Base-by-base conservation (phyloP, 2,329 filamentous ascomycete species). In the Botryotinia calthae region DNA sequence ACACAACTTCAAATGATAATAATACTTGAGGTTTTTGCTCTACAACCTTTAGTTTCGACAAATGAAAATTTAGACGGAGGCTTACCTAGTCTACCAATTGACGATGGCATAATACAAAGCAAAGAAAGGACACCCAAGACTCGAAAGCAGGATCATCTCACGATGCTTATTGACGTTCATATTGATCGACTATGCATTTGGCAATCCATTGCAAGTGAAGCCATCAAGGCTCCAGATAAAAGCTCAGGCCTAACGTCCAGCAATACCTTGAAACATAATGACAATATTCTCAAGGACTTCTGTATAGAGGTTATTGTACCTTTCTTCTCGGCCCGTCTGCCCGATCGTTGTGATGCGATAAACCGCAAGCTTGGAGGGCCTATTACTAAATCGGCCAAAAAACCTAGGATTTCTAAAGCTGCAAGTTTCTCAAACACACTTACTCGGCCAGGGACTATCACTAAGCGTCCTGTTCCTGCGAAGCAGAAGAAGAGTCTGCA, bases 161-260 rank as follows among this genome's bases (percentile, higher is more conserved):
- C 86, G 1, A 83, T 89, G 12, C 84, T 93, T 31, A 84, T 94
- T 7, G 93, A 95, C 78, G 84, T 94, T 0, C 87, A 94, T 69
- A 88, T 93, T 12, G 93, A 96, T 81, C 89, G 91, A 64, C 84
- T 96, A 37, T 93, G 91, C 78, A 96, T 96, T 74, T 95, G 93
- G 93, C 91, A 95, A 79, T 93, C 92, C 5, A 90, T 93, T 12
- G 89, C 90, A 51, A 83, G 89, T 34, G 88, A 91, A 75, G 87
- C 89, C 71, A 81, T 87, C 62, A 76, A 81, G 75, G 72, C 65
- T 20, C 1, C 75, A 76, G 3, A 82, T 83, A 59, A 80, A 82
- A 72, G 81, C 80, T 71, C 64, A 83, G 82, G 42, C 31, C 40
- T 72, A 74, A 44, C 74, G 54, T 58, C 73, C 37, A 71, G 61